phyloP scores from a whole-genome alignment of 2,329 filamentous ascomycete genomes.

The Botryotinia calthae region DNA sequence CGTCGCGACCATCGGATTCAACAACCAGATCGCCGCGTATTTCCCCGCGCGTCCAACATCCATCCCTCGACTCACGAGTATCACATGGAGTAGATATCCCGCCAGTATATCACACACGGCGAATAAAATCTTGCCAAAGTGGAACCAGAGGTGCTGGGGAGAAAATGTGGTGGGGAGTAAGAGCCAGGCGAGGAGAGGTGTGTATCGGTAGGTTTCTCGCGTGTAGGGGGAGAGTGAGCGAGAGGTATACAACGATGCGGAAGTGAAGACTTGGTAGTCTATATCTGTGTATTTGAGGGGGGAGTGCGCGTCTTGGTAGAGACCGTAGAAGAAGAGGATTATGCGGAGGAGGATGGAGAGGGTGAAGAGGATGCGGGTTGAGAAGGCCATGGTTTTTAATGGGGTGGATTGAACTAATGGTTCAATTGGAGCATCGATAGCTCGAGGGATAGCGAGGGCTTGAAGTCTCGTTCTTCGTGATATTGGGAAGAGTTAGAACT shows the following conservation, averaged over 20 bases:
- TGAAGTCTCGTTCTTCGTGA: background rate
- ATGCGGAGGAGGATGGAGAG: constrained; percentile 64
- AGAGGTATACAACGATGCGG: constrained; percentile 76
- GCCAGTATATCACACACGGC: constrained; percentile 79
- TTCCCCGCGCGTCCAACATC: constrained; percentile 56
- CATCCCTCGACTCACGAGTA: constrained; percentile 45
- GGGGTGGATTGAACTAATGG: background rate
- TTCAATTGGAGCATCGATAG: background rate
- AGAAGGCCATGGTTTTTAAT: constrained; percentile 7
- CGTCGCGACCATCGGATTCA: constrained; percentile 97
- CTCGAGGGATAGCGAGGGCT: background rate
- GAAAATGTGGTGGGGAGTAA: constrained; percentile 72
- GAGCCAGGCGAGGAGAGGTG: constrained; percentile 88
- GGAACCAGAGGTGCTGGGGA: constrained; percentile 53
- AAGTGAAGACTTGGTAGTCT: constrained; percentile 97
- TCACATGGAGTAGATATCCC: constrained; percentile 69
- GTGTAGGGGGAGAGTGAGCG: constrained; percentile 73
- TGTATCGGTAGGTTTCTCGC: constrained; percentile 95
- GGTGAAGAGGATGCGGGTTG: constrained; percentile 51
- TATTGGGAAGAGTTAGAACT: background rate
- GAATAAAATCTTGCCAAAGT: constrained; percentile 85
- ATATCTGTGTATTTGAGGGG: constrained; percentile 98
- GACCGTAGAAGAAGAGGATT: constrained; percentile 77
- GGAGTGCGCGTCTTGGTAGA: constrained; percentile 88
- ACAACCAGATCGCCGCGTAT: constrained; percentile 84